These are phyloP conservation scores for Lipomyces japonicus DNA, from an alignment of 805 yeast species.

Conservation along the genomic window DNA sequence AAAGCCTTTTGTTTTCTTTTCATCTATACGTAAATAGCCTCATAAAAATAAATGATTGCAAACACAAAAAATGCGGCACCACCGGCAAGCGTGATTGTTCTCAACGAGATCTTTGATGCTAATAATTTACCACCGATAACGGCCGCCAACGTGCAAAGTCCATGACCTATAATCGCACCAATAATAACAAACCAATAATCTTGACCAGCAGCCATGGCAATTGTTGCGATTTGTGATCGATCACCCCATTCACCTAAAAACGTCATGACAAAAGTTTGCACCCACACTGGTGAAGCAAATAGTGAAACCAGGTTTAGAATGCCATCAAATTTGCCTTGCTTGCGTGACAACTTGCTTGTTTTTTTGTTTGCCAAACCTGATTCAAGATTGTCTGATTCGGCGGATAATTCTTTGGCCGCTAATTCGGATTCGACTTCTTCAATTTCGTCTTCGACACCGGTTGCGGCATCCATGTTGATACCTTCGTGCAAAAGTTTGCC, in stretches of 20 bases:
- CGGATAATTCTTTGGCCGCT: conserved; percentile 56
- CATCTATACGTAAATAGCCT: conserved; percentile 46
- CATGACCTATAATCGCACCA: conserved; percentile 90
- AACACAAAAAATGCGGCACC: conserved; percentile 81
- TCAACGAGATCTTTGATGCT: conserved; percentile 85
- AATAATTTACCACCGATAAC: conserved; percentile 87
- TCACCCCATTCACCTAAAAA: conserved; percentile 99
- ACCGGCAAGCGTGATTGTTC: conserved; percentile 89
- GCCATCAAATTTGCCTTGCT: conserved; percentile 35
- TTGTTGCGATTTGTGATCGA: conserved; percentile 95
- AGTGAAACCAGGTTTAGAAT: conserved; percentile 55
- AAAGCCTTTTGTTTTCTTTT: too few species aligned
- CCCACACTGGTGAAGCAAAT: conserved; percentile 82
- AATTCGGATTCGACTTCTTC: conserved; percentile 97
- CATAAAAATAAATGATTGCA: conserved; percentile 72
- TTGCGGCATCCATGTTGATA: conserved; percentile 63
- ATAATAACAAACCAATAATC: conserved; percentile 83
- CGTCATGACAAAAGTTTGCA: conserved; percentile 92
- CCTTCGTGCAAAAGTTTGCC: conserved; percentile 70
- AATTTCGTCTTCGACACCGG: conserved; percentile 91
- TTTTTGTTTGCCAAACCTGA: conserved; percentile 41
- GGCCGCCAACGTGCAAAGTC: conserved; percentile 83
- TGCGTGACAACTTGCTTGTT: neutral
- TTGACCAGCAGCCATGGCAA: conserved; percentile 97
- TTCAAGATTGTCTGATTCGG: conserved; percentile 54